phyloP scores from a whole-genome alignment of 257 asterid species.

The Lycium barbarum region DNA sequence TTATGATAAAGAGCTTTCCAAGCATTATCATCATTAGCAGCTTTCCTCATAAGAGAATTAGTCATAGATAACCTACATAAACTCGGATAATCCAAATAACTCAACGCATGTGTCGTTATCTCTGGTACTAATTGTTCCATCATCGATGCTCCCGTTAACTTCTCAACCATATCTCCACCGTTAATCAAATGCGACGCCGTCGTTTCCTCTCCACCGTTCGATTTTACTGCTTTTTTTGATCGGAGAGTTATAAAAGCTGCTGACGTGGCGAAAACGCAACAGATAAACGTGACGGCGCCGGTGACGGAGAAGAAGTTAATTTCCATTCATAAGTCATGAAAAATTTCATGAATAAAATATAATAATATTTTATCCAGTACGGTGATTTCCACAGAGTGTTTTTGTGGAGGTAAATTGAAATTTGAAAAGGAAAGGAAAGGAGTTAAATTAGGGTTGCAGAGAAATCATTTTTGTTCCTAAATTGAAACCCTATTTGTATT shows the following conservation, averaged over 20 bases:
- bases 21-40: slow-evolving; percentile 96
- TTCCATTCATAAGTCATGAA: slow-evolving; percentile 75
- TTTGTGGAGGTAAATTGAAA: neutral
- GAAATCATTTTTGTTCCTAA: too few species aligned
- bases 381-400: neutral
- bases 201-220: slow-evolving; percentile 31
- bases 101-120: slow-evolving; percentile 92
- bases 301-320: slow-evolving; percentile 43
- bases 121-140: slow-evolving; percentile 99
- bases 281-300: slow-evolving; percentile 50
- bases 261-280: slow-evolving; percentile 52
- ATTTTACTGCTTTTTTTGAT: slow-evolving; percentile 37
- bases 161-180: slow-evolving; percentile 38
- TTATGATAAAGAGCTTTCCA: slow-evolving; percentile 96
- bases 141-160: slow-evolving; percentile 82
- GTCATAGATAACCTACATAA: slow-evolving; percentile 97
- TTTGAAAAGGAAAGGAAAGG: too few species aligned
- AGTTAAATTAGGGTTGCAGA: neutral
- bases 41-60: slow-evolving; percentile 90
- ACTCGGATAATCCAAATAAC: slow-evolving; percentile 95
- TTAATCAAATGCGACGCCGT: neutral
- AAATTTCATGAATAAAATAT: slow-evolving; percentile 18
- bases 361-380: slow-evolving; percentile 25
- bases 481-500: neutral
- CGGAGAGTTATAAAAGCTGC: slow-evolving; percentile 51